phyloP scores from a whole-genome alignment of 2,329 filamentous ascomycete species.

The Thermomyces lanuginosus region DNA sequence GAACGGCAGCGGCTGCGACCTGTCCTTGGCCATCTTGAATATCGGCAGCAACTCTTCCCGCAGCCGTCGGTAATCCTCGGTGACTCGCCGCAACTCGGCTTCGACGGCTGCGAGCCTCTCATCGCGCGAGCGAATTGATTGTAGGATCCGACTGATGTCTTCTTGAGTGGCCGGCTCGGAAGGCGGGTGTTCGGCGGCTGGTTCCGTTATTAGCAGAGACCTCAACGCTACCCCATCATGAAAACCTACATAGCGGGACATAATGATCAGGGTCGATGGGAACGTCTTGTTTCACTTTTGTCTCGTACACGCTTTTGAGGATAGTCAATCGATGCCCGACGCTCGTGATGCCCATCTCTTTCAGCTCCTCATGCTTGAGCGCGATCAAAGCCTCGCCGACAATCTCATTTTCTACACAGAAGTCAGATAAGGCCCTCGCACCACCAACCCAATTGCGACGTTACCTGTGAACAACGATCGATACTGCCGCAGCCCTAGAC shows the following conservation, averaged over 20 bases:
- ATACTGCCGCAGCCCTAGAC: conserved; percentile 68
- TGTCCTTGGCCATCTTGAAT: conserved; percentile 79
- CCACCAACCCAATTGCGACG: too few species aligned
- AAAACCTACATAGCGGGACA: conserved; percentile 64
- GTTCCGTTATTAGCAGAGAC: conserved; percentile 1
- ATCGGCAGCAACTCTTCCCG: conserved; percentile 85
- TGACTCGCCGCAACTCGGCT: conserved; percentile 63
- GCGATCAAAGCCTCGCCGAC: conserved; percentile 81
- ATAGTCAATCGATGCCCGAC: conserved; percentile 91
- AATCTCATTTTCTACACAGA: conserved; percentile 81
- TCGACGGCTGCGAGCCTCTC: conserved; percentile 76
- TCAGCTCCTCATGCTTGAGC: conserved; percentile 79
- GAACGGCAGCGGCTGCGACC: conserved; percentile 66
- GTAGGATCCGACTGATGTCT: conserved; percentile 79
- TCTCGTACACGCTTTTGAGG: conserved; percentile 87
- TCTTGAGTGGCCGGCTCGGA: conserved; percentile 80
- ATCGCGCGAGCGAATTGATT: conserved; percentile 76
- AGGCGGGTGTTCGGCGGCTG: conserved; percentile 79
- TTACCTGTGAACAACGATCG: conserved; percentile 71
- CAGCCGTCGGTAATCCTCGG: conserved; percentile 74
- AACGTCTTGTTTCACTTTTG: conserved; percentile 86
- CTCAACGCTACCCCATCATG: neutral
- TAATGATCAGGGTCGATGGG: conserved; percentile 88
- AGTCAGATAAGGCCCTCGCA: too few species aligned
- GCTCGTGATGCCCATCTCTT: conserved; percentile 83